Evolutionary conservation across 2,329 filamentous ascomycete species (phyloP), one percentile per base, ranked within the genome.

Genomic region (Colletotrichum chrysophilum): DNA sequence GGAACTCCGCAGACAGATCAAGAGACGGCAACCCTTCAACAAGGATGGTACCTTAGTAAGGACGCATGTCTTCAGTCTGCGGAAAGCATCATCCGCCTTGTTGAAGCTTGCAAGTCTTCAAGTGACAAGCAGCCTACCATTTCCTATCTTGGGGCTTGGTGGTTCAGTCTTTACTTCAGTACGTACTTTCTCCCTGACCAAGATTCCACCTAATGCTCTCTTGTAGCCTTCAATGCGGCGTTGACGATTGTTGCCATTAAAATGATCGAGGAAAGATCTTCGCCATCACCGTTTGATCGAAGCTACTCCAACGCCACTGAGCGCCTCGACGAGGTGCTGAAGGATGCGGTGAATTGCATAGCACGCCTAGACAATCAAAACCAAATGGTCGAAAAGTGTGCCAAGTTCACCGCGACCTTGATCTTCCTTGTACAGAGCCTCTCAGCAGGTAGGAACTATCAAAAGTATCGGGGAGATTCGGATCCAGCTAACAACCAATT

Each of bases 151-250:
- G 82, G 82, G 2, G 82, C 81, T 1, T 82, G 82, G 82, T 82
- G 81, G 79, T 83, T 82, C 21, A 81, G 80, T 1, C 74, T 83
- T 4, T 82, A 82, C 32, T 83, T 82, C 34, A 81, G 81, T 82
- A 24, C 71, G 81, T 77, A 32, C n/a, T 43, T 4, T 4, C 3
- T 43, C 21, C 13, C 4, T 3, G n/a, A 2, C 28, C 5, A 24
- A 58, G 9, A 34, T 28, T 58, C 4, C 55, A 16, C 7, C 55
- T 58, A 32, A 30, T 61, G 10, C 4, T 18, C 12, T 5, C 13
- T 12, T 12, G 5, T 13, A 77, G 75, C 75, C 8, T 72, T 77
- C 30, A 77, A 77, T 26, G 75, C 75, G 10, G 61, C 72, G 7
- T 55, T 77, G 5, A 69, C 62, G 9, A 38, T 76, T 3, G 65